Conservation (phyloP, 2,329 filamentous ascomycete species). For the Coleophoma eucalyptorum region DNA sequence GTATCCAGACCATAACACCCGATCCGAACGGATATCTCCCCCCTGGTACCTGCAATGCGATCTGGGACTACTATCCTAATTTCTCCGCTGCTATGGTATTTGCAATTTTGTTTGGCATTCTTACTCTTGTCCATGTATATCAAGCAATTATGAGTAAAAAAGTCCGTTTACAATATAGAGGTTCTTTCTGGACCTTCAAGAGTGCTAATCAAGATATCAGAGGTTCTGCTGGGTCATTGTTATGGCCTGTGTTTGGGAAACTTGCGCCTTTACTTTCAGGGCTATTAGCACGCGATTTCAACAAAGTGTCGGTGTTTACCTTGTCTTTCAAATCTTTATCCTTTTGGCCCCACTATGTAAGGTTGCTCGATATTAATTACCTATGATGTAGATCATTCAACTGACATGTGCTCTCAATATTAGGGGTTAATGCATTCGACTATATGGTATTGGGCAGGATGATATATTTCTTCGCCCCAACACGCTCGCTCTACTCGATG, state of each 20-base stretch:
- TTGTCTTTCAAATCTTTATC: constrained; percentile 34
- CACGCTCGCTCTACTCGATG: constrained; percentile 25
- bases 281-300: constrained; percentile 35
- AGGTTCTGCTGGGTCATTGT: constrained; percentile 38
- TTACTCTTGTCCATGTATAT: constrained; percentile 23
- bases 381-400: not conserved
- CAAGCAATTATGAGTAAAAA: constrained; percentile 30
- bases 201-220: constrained; percentile 6
- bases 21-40: constrained; percentile 32
- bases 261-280: constrained; percentile 32
- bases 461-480: constrained; percentile 27
- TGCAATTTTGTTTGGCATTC: constrained; percentile 28
- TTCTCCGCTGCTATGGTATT: constrained; percentile 29
- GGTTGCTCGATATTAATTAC: not conserved
- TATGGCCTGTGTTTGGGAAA: constrained; percentile 37
- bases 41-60: constrained; percentile 28
- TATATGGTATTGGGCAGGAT: constrained; percentile 24
- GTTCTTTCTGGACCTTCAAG: not conserved
- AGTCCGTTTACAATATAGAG: constrained; percentile 1
- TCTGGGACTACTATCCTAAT: constrained; percentile 33
- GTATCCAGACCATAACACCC: constrained; percentile 30
- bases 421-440: constrained; percentile 23
- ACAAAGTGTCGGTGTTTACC: constrained; percentile 25
- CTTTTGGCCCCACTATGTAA: constrained; percentile 26
- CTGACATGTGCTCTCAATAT: not conserved